Base-by-base conservation (phyloP, 2,329 filamentous ascomycete species). In the Madurella mycetomatis region DNA sequence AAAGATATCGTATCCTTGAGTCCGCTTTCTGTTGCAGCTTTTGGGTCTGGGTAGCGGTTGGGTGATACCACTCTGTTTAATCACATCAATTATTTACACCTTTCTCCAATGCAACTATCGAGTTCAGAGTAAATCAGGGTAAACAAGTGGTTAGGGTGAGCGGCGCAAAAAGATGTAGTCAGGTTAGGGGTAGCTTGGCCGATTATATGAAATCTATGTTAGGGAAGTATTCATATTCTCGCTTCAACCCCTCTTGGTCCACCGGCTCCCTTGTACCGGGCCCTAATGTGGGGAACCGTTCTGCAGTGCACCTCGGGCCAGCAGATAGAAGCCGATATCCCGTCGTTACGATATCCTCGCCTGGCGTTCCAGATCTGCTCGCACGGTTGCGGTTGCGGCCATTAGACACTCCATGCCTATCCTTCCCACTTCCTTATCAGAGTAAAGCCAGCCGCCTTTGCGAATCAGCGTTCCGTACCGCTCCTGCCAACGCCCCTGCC, bases 21-120 rank as follows among this genome's bases (percentile, higher is more conserved):
- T 25, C 25, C 25, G 25, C 25, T 3, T 25, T 25, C 25, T 25
- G 25, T 25, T 25, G 3, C 25, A 7, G 7, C 25, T 42, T 39
- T 17, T 39, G 37, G 18, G 16, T 9, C 16, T 48, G 30, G 16
- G 41, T 19, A 4, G 12, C 34, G 17, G 30, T 39, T 48, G 16
- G 47, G 42, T 43, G 49, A 53, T 56, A 51, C 54, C 49, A 47
- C 45, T 41, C 51, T 55, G 49, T 41, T 31, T 43, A 52, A 48
- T 49, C 34, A 18, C 51, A 34, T 25, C 25, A 7, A 25, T 25
- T 25, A 25, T 7, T 25, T 25, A 7, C 25, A 25, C 25, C 7
- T 25, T 25, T 7, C 4, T 25, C 25, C 3, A 25, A 25, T 25
- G 25, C 25, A 25, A 25, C 25, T 25, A 7, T 25, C 25, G 25